Percentiles rank a stretch among this genome's conserved stretches.
Evolutionary conservation across 2,329 filamentous ascomycete species (phyloP).

Genomic region (Nannizzia gypsea): DNA sequence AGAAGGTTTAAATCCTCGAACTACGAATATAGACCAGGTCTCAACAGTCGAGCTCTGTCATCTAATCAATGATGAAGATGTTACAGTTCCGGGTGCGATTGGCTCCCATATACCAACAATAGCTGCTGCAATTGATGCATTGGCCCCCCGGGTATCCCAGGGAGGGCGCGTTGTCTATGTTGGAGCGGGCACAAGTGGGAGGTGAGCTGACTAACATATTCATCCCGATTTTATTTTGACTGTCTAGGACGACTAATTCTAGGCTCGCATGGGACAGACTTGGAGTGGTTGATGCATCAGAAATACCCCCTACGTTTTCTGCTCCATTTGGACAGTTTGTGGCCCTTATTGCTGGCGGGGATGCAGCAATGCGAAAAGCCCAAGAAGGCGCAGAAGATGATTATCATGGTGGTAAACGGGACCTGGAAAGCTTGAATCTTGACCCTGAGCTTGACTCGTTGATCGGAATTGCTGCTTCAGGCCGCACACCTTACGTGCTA

Average conservation of each 20-base stretch:
- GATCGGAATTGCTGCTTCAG: constrained; percentile 35
- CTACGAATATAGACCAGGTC: constrained; percentile 26
- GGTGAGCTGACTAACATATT: constrained; percentile 18
- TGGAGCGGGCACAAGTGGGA: constrained; percentile 37
- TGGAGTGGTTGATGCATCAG: constrained; percentile 33
- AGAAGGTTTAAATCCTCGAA: constrained; percentile 27
- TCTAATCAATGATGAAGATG: constrained; percentile 30
- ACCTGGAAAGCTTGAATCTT: constrained; percentile 23
- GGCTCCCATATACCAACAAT: constrained; percentile 24
- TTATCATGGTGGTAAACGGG: constrained; percentile 20
- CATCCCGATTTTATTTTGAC: background rate
- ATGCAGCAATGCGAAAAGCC: constrained; percentile 30
- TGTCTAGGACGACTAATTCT: background rate
- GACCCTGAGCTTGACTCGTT: constrained; percentile 26
- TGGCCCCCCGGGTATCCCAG: constrained; percentile 22
- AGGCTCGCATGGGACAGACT: constrained; percentile 19
- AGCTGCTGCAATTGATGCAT: constrained; percentile 24
- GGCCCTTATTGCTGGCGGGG: constrained; percentile 33
- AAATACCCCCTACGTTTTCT: constrained; percentile 34
- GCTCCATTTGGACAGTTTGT: constrained; percentile 31
- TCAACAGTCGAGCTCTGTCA: constrained; percentile 30
- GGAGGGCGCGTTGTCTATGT: constrained; percentile 30
- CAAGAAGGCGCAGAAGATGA: constrained; percentile 35
- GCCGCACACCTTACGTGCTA: constrained; percentile 34
- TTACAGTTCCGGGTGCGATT: constrained; percentile 23